phyloP scores from a whole-genome alignment of 495 filamentous ascomycete genomes.

The Schizothecium vesticola region DNA sequence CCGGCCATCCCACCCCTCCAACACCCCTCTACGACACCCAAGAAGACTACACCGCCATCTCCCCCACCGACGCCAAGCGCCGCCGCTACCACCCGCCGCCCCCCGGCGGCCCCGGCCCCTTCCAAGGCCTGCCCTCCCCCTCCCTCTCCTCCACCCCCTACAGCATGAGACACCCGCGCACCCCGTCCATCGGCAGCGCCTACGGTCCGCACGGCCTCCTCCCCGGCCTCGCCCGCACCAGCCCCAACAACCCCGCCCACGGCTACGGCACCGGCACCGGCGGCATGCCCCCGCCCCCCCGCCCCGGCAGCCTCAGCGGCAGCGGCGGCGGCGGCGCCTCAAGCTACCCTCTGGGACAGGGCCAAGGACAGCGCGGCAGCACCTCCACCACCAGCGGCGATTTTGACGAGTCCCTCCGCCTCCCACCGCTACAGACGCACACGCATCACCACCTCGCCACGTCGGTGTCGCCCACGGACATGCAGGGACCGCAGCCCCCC shows the following conservation, averaged over 20 bases:
- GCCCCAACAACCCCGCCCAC: background rate
- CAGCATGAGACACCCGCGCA: background rate
- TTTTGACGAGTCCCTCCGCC: constrained; percentile 42
- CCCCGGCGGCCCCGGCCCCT: background rate
- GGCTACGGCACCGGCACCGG: background rate
- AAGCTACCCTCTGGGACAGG: background rate
- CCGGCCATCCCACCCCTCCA: constrained; percentile 2
- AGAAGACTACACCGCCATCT: constrained; percentile 40
- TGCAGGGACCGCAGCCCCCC: background rate
- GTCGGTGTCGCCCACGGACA: constrained; percentile 6
- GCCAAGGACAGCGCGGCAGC: too few species aligned
- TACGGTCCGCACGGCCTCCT: constrained; percentile 6
- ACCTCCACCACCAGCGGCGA: constrained; percentile 2
- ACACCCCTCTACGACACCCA: constrained; percentile 17
- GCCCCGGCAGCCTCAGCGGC: background rate
- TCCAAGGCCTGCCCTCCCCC: constrained; percentile 4
- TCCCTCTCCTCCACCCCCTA: background rate
- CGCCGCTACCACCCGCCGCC: constrained; percentile 6
- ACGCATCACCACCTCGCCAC: constrained; percentile 32
- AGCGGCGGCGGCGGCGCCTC: too few species aligned
- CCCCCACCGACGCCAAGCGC: constrained; percentile 38
- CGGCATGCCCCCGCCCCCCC: constrained; percentile 4
- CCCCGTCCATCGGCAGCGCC: constrained; percentile 12
- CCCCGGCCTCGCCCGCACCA: background rate
- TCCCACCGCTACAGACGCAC: constrained; percentile 59